Percentiles rank a stretch among this genome's conserved stretches.
Conservation (phyloP, 2,329 filamentous ascomycete species). For the Colletotrichum chlorophyti region DNA sequence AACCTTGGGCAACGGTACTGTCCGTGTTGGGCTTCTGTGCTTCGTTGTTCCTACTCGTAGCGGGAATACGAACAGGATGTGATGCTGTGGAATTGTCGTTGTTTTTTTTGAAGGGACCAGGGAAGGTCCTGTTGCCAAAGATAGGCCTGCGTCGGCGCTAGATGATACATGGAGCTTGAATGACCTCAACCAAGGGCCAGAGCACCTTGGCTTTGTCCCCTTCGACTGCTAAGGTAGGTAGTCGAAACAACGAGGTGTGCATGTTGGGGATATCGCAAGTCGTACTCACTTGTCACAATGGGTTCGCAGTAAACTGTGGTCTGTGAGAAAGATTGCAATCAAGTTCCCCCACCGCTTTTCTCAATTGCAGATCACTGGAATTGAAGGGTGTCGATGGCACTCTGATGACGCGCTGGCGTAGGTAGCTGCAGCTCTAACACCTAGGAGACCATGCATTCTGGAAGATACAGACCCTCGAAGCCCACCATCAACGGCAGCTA, state of each 20-base stretch:
- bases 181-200: constrained; percentile 2
- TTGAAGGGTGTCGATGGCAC: constrained; percentile 1
- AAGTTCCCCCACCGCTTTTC: constrained; percentile 27
- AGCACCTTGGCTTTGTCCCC: constrained; percentile 4
- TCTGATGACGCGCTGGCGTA: constrained; percentile 23
- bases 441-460: constrained; percentile 13
- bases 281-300: no score
- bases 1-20: constrained; percentile 6
- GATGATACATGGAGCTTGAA: neutral
- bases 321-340: constrained; percentile 16
- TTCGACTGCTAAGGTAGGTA: no score
- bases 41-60: neutral
- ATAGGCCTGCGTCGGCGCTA: neutral
- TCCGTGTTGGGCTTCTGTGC: constrained; percentile 13
- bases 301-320: neutral
- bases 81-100: neutral
- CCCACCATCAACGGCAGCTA: constrained; percentile 15
- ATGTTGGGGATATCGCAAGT: no score
- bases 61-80: neutral
- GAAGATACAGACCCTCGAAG: constrained; percentile 4
- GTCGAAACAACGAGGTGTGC: no score
- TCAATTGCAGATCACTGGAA: constrained; percentile 16
- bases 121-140: neutral
- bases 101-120: neutral
- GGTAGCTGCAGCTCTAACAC: constrained; percentile 20